Evolutionary conservation across 2,329 filamentous ascomycete genomes (phyloP), one percentile per base, ranked within the genome.

Genomic region (Albifimbria verrucaria): DNA sequence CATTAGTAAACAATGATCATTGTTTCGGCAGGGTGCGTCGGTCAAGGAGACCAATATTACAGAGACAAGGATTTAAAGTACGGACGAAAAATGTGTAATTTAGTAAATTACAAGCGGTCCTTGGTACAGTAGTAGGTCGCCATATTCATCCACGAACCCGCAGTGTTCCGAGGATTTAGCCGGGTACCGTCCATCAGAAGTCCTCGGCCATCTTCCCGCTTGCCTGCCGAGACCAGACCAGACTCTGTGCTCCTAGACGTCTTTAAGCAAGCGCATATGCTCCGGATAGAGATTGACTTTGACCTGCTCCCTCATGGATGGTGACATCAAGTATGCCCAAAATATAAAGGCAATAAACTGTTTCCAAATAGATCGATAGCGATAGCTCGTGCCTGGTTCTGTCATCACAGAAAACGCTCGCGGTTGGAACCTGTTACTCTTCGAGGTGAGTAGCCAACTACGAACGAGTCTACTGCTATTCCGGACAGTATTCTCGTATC

Each of bases 401-500:
- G 22, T 47, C 22, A 47, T 47, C 12, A 47, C 44, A 10, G 22
- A 47, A 47, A 47, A 47, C 22, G 44, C 44, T 32, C 26, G 7
- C 7, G 26, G 26, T 32, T 32, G 26, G 15, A 32, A 32, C 26
- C 26, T 32, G 26, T 32, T 32, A 32, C 26, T 32, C 26, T 32
- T 32, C 26, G 26, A 32, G 26, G 26, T 32, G 26, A 32, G 2
- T 18, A 53, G 51, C 51, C 23, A 53, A 39, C n/a, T 49, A 20
- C 48, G 36, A n/a, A 53, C 46, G 36, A 9, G 32, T 23, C 23
- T 23, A 49, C 51, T 49, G 21, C n/a, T 53, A 24, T 46, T 5
- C 12, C 18, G n/a, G 20, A 15, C 47, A 22, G 23, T 53, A 12
- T 49, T 20, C 44, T 53, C 36, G 49, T 11, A 53, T n/a, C 45